phyloP scores from a whole-genome alignment of 306 rosid genomes.

The Psophocarpus tetragonolobus region DNA sequence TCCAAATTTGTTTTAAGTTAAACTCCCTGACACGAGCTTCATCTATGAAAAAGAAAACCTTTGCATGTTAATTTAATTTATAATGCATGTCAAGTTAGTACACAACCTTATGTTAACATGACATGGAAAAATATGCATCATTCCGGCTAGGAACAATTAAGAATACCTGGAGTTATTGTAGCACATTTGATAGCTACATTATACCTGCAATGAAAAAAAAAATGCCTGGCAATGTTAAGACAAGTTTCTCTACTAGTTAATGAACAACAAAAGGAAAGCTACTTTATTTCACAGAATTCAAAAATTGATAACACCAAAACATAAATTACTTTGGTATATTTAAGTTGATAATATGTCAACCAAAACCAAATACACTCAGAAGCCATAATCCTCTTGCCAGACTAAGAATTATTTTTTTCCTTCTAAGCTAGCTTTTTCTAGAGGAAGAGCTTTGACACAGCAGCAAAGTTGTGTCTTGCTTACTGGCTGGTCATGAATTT shows the following conservation, averaged over 20 bases:
- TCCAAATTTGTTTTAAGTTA: slow-evolving; percentile 88
- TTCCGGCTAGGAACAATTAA: background rate
- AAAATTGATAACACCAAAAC: background rate
- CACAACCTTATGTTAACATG: background rate
- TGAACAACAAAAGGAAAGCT: background rate
- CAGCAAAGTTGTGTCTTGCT: no score
- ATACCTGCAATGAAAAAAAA: slow-evolving; percentile 54
- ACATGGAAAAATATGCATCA: background rate
- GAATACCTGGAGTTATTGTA: slow-evolving; percentile 93
- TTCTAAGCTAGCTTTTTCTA: no score
- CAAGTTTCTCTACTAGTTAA: background rate
- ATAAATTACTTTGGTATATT: slow-evolving; percentile 1
- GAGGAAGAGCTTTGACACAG: no score
- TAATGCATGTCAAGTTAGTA: slow-evolving; percentile 2
- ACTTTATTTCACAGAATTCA: slow-evolving; percentile 12
- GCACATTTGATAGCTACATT: slow-evolving; percentile 99
- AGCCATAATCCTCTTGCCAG: background rate
- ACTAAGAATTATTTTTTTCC: background rate
- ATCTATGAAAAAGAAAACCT: slow-evolving; percentile 55
- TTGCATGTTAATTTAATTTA: slow-evolving; percentile 32
- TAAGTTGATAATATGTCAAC: background rate
- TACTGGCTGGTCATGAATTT: no score
- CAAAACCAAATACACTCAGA: slow-evolving; percentile 3
- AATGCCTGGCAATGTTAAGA: background rate
- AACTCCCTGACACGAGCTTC: slow-evolving; percentile 89